These are phyloP conservation scores for Cyclanthera cordifolia DNA, from an alignment of 306 rosid species.

Conservation along the genomic window DNA sequence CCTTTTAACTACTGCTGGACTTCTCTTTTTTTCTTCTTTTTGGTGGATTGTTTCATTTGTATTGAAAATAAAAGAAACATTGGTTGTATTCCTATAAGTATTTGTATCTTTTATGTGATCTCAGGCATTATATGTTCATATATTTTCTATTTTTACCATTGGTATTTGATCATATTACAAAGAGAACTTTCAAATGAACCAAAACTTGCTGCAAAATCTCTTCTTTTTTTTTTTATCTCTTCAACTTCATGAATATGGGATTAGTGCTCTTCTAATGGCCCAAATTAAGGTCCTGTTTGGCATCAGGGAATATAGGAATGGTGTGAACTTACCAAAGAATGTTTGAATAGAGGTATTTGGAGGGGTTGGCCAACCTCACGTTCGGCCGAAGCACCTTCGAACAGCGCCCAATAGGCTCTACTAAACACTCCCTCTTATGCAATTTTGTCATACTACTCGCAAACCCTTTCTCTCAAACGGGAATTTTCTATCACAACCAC, in stretches of 20 bases:
- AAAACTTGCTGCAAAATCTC: not conserved
- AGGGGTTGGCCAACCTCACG: too few relatives aligned
- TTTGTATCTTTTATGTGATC: not conserved
- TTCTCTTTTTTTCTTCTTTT: not conserved
- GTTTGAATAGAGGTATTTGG: too few relatives aligned
- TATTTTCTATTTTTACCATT: not conserved
- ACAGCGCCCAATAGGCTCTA: too few relatives aligned
- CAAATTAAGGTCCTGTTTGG: not conserved
- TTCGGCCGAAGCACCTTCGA: too few relatives aligned
- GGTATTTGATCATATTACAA: not conserved
- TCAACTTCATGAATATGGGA: not conserved
- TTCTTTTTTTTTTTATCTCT: not conserved
- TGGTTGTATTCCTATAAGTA: not conserved
- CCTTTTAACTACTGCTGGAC: constrained; percentile 1
- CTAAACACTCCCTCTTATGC: too few relatives aligned
- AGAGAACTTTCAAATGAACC: not conserved
- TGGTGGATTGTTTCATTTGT: constrained; percentile 5
- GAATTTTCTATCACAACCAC: too few relatives aligned
- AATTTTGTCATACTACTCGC: too few relatives aligned
- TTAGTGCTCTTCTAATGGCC: not conserved
- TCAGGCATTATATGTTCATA: not conserved
- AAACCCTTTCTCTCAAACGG: too few relatives aligned
- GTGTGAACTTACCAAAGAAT: too few relatives aligned
- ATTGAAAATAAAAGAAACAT: constrained; percentile 12
- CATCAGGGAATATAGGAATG: too few relatives aligned